Evolutionary conservation across 2,329 filamentous ascomycete species (phyloP).

Genomic region (Colletotrichum musae): DNA sequence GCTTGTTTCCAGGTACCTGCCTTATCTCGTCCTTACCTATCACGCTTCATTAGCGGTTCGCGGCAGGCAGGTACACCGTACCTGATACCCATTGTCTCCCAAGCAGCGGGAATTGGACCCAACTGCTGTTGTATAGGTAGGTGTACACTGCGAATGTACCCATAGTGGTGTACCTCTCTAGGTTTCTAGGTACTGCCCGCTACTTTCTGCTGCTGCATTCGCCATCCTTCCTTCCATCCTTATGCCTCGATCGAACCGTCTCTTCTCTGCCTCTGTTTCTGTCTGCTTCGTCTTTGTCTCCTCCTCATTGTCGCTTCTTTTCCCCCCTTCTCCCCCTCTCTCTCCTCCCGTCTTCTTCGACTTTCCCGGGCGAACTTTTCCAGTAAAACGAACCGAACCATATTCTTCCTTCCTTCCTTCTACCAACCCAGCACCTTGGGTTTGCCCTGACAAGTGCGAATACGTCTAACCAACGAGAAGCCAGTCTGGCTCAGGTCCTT

Average conservation of each 20-base stretch:
- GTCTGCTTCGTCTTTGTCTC: conserved; percentile 23
- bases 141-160: neutral
- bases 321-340: neutral
- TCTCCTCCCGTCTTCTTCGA: neutral
- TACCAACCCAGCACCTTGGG: neutral
- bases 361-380: neutral
- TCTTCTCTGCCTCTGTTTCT: conserved; percentile 3
- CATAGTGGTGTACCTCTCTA: neutral
- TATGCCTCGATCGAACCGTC: conserved; percentile 26
- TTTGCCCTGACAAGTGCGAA: neutral
- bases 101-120: neutral
- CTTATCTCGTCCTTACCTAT: no score
- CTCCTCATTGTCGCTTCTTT: neutral
- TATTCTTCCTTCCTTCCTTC: neutral
- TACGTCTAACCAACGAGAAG: neutral
- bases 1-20: no score
- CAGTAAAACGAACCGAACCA: neutral
- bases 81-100: neutral
- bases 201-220: conserved; percentile 1
- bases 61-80: neutral
- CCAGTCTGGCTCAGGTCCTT: neutral
- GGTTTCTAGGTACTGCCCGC: neutral
- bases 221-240: conserved; percentile 13
- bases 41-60: no score
- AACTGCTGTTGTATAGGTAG: no score